These are phyloP conservation scores for Pythium grandisporangium DNA, from an alignment of 352 stramenopile species.

Conservation along the genomic window DNA sequence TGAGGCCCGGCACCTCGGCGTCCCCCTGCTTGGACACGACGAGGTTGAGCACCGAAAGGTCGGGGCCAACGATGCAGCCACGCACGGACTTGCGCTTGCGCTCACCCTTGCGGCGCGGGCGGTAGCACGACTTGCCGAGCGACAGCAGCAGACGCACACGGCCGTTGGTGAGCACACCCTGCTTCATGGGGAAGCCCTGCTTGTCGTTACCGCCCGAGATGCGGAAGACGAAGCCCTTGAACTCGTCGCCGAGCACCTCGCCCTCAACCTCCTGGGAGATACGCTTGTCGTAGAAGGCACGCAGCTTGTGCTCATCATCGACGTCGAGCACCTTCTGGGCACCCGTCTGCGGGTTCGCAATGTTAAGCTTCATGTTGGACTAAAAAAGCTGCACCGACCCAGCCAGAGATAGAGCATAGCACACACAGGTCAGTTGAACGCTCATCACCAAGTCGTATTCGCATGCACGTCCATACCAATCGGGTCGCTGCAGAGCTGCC, in stretches of 20 bases:
- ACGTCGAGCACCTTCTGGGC: constrained; percentile 99
- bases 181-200: constrained; percentile 99
- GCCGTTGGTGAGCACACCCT: constrained; percentile 98
- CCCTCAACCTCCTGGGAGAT: constrained; percentile 99
- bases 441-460: too few relatives aligned
- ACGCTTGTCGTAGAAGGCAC: constrained; percentile 98
- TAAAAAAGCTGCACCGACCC: constrained; percentile 6
- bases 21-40: constrained; percentile 98
- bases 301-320: constrained; percentile 99
- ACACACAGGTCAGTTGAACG: too few relatives aligned
- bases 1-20: constrained; percentile 94
- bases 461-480: too few relatives aligned
- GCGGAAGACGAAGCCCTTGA: constrained; percentile 98
- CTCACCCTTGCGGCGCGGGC: constrained; percentile 91
- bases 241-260: constrained; percentile 98
- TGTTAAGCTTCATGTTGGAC: constrained; percentile 98
- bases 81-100: constrained; percentile 99
- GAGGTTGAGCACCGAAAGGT: constrained; percentile 99
- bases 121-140: constrained; percentile 98
- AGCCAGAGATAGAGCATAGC: too few relatives aligned
- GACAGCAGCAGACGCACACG: constrained; percentile 97
- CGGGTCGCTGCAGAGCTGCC: too few relatives aligned
- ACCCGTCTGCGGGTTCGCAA: constrained; percentile 97
- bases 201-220: constrained; percentile 99
- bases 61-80: constrained; percentile 98